Percentiles rank a stretch among this genome's conserved stretches.
phyloP scores from a whole-genome alignment of 768 basidiomycete species.

The Exidia glandulosa region DNA sequence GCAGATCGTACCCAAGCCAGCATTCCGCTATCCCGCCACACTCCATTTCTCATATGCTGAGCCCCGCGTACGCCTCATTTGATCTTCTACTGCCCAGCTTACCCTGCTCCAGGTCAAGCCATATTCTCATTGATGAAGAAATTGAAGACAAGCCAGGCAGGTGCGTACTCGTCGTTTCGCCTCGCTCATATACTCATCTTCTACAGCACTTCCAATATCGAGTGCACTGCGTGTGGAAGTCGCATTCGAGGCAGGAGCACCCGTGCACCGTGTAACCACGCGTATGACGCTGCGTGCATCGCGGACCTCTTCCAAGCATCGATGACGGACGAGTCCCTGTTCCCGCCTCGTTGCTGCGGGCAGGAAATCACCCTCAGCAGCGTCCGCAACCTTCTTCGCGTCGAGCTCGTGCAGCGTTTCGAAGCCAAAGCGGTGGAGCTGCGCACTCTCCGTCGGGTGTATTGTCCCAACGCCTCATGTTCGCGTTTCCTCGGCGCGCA shows the following conservation, averaged over 20 bases:
- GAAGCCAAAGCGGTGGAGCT: slow-evolving; percentile 35
- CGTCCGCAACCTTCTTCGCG: slow-evolving; percentile 20
- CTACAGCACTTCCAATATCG: not conserved
- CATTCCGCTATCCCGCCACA: no score
- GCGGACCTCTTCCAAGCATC: slow-evolving; percentile 29
- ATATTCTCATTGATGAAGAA: not conserved
- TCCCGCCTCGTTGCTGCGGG: slow-evolving; percentile 42
- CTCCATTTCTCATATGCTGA: no score
- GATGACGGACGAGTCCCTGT: slow-evolving; percentile 38
- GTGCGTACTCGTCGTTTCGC: not conserved
- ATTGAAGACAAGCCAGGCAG: not conserved
- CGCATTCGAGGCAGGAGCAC: slow-evolving; percentile 8
- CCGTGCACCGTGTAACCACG: slow-evolving; percentile 33
- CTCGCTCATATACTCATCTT: not conserved
- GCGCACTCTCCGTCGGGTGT: slow-evolving; percentile 25
- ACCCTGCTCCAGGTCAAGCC: no score
- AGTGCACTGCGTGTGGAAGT: not conserved
- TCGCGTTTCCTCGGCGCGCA: slow-evolving; percentile 36
- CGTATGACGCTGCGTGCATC: slow-evolving; percentile 37
- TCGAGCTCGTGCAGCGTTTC: slow-evolving; percentile 16
- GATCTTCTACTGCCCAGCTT: no score
- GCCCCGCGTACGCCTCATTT: no score
- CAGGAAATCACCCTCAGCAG: slow-evolving; percentile 20
- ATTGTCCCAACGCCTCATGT: slow-evolving; percentile 33
- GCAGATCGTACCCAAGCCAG: no score